These are phyloP conservation scores for Westerdykella sp. DNA, from an alignment of 2,329 filamentous ascomycete species.

Conservation along the genomic window DNA sequence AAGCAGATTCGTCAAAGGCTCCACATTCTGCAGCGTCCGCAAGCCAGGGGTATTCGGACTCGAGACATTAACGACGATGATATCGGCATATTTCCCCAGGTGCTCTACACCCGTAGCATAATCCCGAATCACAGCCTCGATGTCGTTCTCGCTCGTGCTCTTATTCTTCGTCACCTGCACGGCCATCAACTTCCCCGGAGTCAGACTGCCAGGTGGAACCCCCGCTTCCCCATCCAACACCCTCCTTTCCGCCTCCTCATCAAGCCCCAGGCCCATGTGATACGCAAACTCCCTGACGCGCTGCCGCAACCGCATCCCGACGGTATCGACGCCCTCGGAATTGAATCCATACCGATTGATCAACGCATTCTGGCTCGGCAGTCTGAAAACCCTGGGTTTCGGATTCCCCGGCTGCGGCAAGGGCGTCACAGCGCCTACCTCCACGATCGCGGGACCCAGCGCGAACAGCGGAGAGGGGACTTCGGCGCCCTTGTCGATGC, in stretches of 20 bases:
- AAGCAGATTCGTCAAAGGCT: conserved; percentile 74
- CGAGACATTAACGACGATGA: conserved; percentile 96
- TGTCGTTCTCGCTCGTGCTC: conserved; percentile 75
- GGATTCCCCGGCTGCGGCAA: conserved; percentile 84
- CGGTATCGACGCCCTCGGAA: conserved; percentile 78
- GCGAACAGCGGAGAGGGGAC: conserved; percentile 80
- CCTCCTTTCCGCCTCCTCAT: conserved; percentile 58
- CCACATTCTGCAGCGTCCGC: conserved; percentile 75
- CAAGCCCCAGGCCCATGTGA: conserved; percentile 58
- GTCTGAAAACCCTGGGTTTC: conserved; percentile 78
- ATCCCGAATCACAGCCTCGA: conserved; percentile 68
- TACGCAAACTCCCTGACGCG: conserved; percentile 73
- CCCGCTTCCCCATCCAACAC: conserved; percentile 70
- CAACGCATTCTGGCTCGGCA: conserved; percentile 76
- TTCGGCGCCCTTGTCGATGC: conserved; percentile 90
- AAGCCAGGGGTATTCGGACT: conserved; percentile 93
- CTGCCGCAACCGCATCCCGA: conserved; percentile 72
- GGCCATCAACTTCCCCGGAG: conserved; percentile 68
- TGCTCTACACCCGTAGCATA: conserved; percentile 86
- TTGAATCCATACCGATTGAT: conserved; percentile 97
- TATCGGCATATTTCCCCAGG: conserved; percentile 82
- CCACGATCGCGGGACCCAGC: conserved; percentile 78
- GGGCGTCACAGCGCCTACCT: conserved; percentile 87
- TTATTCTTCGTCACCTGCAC: conserved; percentile 99
- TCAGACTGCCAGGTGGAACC: conserved; percentile 77